A percentile compares a stretch with the other conserved stretches of the same genome.
These are phyloP conservation scores for Camelina hispida DNA, from an alignment of 345 rosid species.

Conservation along the genomic window DNA sequence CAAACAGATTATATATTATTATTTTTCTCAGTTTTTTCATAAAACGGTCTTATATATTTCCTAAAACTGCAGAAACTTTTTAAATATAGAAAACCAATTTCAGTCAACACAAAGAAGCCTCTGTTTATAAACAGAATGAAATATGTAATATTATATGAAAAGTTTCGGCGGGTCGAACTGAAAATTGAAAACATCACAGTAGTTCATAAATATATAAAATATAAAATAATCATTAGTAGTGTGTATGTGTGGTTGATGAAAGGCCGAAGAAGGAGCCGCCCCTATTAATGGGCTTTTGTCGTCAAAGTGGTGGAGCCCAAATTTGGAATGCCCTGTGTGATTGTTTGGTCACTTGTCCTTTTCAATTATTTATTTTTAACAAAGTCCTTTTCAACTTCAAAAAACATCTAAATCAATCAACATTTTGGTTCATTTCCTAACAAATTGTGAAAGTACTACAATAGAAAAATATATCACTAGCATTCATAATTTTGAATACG, in stretches of 20 bases:
- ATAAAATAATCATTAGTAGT: slow-evolving; percentile 2
- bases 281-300: slow-evolving; percentile 39
- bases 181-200: slow-evolving; percentile 37
- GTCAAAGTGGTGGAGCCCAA: slow-evolving; percentile 45
- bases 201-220: not conserved
- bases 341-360: slow-evolving; percentile 33
- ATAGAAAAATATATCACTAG: too few relatives aligned
- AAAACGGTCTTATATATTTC: not conserved
- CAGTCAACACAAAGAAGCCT: slow-evolving; percentile 5
- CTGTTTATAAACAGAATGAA: slow-evolving; percentile 10
- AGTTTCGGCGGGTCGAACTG: slow-evolving; percentile 25
- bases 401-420: slow-evolving; percentile 12
- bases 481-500: too few relatives aligned
- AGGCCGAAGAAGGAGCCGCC: slow-evolving; percentile 36
- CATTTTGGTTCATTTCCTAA: not conserved
- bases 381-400: slow-evolving; percentile 2
- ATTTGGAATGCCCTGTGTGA: slow-evolving; percentile 24
- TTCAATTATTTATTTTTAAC: not conserved
- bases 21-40: too few relatives aligned
- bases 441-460: not conserved
- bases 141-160: not conserved
- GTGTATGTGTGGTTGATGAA: slow-evolving; percentile 25
- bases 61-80: not conserved
- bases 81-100: not conserved
- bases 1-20: too few relatives aligned